Base-by-base conservation (phyloP, 1,139 yeast genomes). In the Pichia sp. region DNA sequence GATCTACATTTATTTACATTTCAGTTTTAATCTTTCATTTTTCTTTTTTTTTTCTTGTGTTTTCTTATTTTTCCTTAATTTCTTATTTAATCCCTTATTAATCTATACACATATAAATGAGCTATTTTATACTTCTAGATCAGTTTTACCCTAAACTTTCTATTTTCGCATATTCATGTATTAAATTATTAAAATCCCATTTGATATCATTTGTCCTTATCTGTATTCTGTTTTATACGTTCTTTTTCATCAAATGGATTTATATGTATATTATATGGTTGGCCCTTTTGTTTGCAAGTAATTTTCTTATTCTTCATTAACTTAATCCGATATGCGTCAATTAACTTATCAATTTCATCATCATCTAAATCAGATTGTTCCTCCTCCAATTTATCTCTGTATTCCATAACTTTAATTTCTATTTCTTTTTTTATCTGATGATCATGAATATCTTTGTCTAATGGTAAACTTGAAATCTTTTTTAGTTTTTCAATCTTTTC, bases 341-440 rank as follows among this genome's bases (percentile, higher is more conserved):
- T 28, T 12, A 33, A 23, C 23, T 33, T 6, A 33, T 59, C 59
- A 10, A 58, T 53, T 37, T 53, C 50, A 4, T 49, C 52, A 26
- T 57, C 59, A 2, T 42, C 46, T 16, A 49, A 29, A 10, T 47
- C 46, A 3, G 44, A 32, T 4, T 51, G 49, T 8, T 66, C 65
- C 16, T 78, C 84, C 54, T 81, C 87, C 24, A 82, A 63, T 42
- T 64, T 45, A 30, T 76, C 85, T 28, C 80, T 63, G 35, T 78
- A 65, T 48, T 78, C 80, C 67, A 71, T 64, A 45, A 86, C 78
- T 51, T 66, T 62, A 4, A 77, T 69, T 47, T 80, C 87, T 2
- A 82, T 63, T 25, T 58, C 55, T 39, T 89, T 64, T 49, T 70
- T 70, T 24, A 52, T 45, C 30, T 76, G 73, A 55, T 81, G 87